Evolutionary conservation across 2,329 filamentous ascomycete genomes (phyloP).

Genomic region (Penicillium italicum): DNA sequence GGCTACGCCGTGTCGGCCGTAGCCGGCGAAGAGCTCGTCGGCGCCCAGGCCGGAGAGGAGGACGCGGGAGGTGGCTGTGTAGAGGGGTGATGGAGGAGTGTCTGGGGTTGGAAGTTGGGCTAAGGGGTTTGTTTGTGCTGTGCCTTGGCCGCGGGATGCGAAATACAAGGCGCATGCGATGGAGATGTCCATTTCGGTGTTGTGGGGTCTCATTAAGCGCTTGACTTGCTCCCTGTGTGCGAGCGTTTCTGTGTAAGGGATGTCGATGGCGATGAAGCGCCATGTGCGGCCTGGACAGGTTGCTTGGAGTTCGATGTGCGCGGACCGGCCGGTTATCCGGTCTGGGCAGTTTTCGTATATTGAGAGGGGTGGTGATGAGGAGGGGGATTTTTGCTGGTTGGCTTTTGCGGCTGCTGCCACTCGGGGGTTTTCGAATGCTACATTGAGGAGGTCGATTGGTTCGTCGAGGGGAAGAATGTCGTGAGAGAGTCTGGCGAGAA

Average conservation of each 20-base stretch:
- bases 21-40: conserved; percentile 94
- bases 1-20: conserved; percentile 75
- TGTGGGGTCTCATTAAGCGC: conserved; percentile 81
- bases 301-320: conserved; percentile 67
- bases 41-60: conserved; percentile 90
- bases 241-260: conserved; percentile 73
- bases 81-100: conserved; percentile 33
- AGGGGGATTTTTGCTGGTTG: conserved; percentile 30
- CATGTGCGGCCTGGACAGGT: conserved; percentile 69
- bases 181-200: conserved; percentile 98
- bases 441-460: conserved; percentile 83
- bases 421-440: conserved; percentile 92
- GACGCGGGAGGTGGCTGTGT: conserved; percentile 71
- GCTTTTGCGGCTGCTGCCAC: conserved; percentile 57
- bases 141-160: conserved; percentile 70
- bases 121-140: conserved; percentile 30
- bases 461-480: conserved; percentile 67
- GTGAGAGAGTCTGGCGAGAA: conserved; percentile 76
- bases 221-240: conserved; percentile 67
- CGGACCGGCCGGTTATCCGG: conserved; percentile 76
- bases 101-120: conserved; percentile 20
- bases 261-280: conserved; percentile 76
- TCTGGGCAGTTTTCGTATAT: conserved; percentile 84
- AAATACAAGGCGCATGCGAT: conserved; percentile 95
- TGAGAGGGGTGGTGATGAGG: conserved; percentile 16